Conservation (phyloP, 2,329 filamentous ascomycete genomes). For the Verticillium tricorpus region DNA sequence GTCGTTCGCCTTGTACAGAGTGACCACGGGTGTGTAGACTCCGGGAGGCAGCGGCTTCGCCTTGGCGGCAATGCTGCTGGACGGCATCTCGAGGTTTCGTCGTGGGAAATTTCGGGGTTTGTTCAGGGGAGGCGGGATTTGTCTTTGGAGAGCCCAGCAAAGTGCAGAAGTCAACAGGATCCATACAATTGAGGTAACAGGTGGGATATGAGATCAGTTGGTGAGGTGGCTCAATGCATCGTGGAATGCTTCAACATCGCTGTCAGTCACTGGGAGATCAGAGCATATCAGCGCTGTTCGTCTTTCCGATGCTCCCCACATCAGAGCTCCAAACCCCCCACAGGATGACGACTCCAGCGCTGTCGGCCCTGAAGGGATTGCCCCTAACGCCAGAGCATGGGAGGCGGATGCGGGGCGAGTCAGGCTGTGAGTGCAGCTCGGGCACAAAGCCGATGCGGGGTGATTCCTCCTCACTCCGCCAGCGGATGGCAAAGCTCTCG, state of each 20-base stretch:
- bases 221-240: too few species aligned
- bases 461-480: too few species aligned
- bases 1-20: conserved; percentile 35
- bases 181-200: too few species aligned
- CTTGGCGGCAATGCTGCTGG: conserved; percentile 27
- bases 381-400: background rate
- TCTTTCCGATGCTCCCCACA: background rate
- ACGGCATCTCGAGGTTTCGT: conserved; percentile 16
- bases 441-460: background rate
- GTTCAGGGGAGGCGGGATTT: background rate
- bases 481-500: background rate
- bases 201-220: too few species aligned
- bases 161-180: too few species aligned
- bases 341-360: background rate
- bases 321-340: conserved; percentile 1
- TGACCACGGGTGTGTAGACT: conserved; percentile 42
- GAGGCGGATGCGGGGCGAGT: background rate
- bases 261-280: too few species aligned
- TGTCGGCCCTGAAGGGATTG: background rate
- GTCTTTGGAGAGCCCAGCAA: background rate
- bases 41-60: conserved; percentile 33
- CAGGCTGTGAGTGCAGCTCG: background rate
- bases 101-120: too few species aligned
- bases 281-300: background rate
- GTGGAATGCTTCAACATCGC: too few species aligned